Base-by-base conservation (phyloP, 2,329 filamentous ascomycete species). In the Apiospora arundinis region DNA sequence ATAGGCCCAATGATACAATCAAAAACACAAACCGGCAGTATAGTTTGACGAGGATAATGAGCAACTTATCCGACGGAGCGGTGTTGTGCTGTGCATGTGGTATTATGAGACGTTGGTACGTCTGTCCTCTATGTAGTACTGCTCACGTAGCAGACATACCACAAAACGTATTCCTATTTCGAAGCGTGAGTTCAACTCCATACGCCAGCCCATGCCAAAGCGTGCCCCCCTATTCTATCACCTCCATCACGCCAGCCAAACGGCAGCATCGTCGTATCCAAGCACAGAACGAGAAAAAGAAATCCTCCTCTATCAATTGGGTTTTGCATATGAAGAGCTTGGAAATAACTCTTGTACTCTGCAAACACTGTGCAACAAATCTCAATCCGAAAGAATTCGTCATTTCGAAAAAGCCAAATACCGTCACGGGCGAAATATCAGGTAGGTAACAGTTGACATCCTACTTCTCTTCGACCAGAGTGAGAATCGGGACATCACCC, bases 401-500 rank as follows among this genome's bases (percentile, higher is more conserved):
- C 14, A 63, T n/a, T 12, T 37, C n/a, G 28, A n/a, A 63, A n/a
- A 63, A n/a, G 56, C 56, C 56, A 40, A 12, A 63, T 63, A 28
- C 14, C 21, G 32, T 63, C 28, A 63, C 18, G 32, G 18, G 32
- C 56, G 56, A 23, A 63, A 18, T 37, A 14, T 40, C 32, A 40
- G 28, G 18, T 23, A 45, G 28, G 56, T 23, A 6, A 32, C 32
- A 32, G 32, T 32, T 32, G 9, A 40, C 5, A 8, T 75, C 71
- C 78, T 81, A 85, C 71, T 81, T 80, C 72, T 85, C 82, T 75
- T 90, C 92, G 74, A 99, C 89, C 48, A 99, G 90, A 60, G 95
- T 97, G 81, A 93, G 90, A 69, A 95, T 92, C 14, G 95, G 94
- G 67, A 84, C 82, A 70, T 92, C 92, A 76, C 92, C 90, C 76